Percentiles rank a stretch among this genome's conserved stretches.
phyloP scores from a whole-genome alignment of 2,329 filamentous ascomycete species.

The Colletotrichum sp. region DNA sequence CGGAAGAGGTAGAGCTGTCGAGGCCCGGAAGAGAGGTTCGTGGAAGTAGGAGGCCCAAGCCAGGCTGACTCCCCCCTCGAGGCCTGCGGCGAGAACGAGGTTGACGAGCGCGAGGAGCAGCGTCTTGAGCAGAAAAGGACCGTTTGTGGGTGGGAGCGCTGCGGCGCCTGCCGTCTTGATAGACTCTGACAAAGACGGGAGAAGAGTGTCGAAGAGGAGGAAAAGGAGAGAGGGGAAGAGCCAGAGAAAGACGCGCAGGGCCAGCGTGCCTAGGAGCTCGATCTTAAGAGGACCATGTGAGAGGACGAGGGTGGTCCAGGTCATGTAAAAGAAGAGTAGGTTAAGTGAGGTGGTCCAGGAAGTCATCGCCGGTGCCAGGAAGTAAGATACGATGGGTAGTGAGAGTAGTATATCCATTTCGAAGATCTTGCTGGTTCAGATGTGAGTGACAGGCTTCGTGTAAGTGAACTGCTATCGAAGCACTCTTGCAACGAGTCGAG shows the following conservation, averaged over 20 bases:
- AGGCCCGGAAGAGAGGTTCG: conserved; percentile 50
- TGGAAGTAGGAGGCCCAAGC: conserved; percentile 37
- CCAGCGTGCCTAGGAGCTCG: conserved; percentile 74
- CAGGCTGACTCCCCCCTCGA: conserved; percentile 48
- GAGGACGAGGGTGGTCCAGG: conserved; percentile 83
- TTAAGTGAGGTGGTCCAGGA: conserved; percentile 83
- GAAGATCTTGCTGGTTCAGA: not conserved
- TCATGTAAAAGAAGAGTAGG: conserved; percentile 87
- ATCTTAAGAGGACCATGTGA: conserved; percentile 77
- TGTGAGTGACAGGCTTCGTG: not conserved
- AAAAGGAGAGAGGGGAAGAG: conserved; percentile 75
- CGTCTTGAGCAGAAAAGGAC: conserved; percentile 36
- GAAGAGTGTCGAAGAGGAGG: conserved; percentile 71
- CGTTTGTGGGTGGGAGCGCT: conserved; percentile 49
- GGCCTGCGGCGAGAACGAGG: conserved; percentile 45
- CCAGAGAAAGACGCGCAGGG: conserved; percentile 73
- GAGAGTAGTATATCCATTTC: conserved; percentile 72
- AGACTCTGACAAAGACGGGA: conserved; percentile 71
- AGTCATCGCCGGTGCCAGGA: conserved; percentile 64
- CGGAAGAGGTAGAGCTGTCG: conserved; percentile 55
- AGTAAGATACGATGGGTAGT: conserved; percentile 73
- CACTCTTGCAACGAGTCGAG: not conserved
- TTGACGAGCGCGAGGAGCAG: conserved; percentile 51
- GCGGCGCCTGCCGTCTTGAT: conserved; percentile 70
- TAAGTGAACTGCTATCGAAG: not conserved